A percentile compares a stretch with the other conserved stretches of the same genome.
Evolutionary conservation across 192 early-diverging fungal species (phyloP).

Genomic region (Coemansia sp.): DNA sequence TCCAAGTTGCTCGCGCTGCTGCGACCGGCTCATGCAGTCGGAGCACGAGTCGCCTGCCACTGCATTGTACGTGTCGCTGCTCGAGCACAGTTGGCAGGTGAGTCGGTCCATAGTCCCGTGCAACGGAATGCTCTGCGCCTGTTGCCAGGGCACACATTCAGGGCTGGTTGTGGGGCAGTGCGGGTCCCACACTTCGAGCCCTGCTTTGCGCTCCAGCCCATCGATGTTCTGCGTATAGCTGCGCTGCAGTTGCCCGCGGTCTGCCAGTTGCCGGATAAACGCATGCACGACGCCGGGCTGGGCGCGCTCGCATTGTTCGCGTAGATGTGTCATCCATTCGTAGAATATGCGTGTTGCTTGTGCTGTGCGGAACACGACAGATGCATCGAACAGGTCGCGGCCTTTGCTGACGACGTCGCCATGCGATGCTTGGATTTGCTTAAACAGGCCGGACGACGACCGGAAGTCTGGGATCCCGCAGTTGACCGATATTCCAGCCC

Average conservation of each 20-base stretch:
- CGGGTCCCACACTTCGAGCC: conserved; percentile 57
- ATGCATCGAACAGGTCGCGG: conserved; percentile 90
- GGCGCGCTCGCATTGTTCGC: conserved; percentile 66
- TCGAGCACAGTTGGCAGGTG: conserved; percentile 82
- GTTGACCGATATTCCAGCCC: conserved; percentile 87
- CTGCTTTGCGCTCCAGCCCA: conserved; percentile 76
- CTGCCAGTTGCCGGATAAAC: conserved; percentile 74
- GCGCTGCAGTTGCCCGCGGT: conserved; percentile 70
- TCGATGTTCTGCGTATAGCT: conserved; percentile 99
- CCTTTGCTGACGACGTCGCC: conserved; percentile 69
- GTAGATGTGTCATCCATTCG: conserved; percentile 81
- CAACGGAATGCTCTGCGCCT: conserved; percentile 72
- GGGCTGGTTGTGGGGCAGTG: conserved; percentile 9
- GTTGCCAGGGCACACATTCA: conserved; percentile 32
- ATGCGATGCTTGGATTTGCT: conserved; percentile 67
- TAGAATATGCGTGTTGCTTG: conserved; percentile 62
- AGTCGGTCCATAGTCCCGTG: conserved; percentile 86
- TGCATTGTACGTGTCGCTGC: conserved; percentile 60
- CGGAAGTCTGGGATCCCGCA: conserved; percentile 98
- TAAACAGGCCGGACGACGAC: conserved; percentile 88
- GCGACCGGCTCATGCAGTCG: conserved; percentile 42
- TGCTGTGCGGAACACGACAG: conserved; percentile 69
- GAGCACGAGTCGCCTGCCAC: conserved; percentile 51
- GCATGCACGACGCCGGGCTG: conserved; percentile 75
- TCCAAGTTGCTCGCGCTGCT: conserved; percentile 50